phyloP scores from a whole-genome alignment of 805 yeast genomes.

The Ogataea nakhonphanomensis region DNA sequence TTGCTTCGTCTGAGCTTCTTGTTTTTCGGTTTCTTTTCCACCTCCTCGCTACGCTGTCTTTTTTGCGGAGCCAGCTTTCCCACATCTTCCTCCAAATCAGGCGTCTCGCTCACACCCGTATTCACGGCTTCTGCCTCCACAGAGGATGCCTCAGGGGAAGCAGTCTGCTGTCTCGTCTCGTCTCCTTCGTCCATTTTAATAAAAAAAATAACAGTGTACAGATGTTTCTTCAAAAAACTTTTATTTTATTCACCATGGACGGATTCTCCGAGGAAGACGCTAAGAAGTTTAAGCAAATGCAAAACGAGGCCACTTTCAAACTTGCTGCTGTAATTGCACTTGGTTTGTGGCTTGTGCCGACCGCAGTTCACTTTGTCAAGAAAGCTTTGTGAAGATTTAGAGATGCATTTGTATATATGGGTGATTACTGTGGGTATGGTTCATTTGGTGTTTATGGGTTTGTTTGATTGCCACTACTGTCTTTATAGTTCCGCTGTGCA shows the following conservation, averaged over 20 bases:
- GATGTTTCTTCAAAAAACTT: slow-evolving; percentile 8
- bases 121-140: no score
- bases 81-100: slow-evolving; percentile 11
- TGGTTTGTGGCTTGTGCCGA: slow-evolving; percentile 58
- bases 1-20: slow-evolving; percentile 15
- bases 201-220: slow-evolving; percentile 7
- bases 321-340: slow-evolving; percentile 63
- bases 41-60: slow-evolving; percentile 8
- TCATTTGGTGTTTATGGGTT: neutral
- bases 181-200: slow-evolving; percentile 8
- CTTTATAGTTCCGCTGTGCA: no score
- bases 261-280: slow-evolving; percentile 32
- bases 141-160: neutral
- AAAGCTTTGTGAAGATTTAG: slow-evolving; percentile 31
- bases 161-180: slow-evolving; percentile 1
- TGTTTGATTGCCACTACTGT: neutral
- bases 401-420: slow-evolving; percentile 8
- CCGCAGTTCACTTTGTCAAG: slow-evolving; percentile 50
- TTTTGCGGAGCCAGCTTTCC: slow-evolving; percentile 6
- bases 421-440: neutral
- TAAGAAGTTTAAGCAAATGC: slow-evolving; percentile 61
- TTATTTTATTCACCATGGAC: slow-evolving; percentile 21
- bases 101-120: neutral
- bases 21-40: slow-evolving; percentile 11
- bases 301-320: slow-evolving; percentile 54